Evolutionary conservation across 2,329 filamentous ascomycete species (phyloP).

Genomic region (Aureobasidium sp.): DNA sequence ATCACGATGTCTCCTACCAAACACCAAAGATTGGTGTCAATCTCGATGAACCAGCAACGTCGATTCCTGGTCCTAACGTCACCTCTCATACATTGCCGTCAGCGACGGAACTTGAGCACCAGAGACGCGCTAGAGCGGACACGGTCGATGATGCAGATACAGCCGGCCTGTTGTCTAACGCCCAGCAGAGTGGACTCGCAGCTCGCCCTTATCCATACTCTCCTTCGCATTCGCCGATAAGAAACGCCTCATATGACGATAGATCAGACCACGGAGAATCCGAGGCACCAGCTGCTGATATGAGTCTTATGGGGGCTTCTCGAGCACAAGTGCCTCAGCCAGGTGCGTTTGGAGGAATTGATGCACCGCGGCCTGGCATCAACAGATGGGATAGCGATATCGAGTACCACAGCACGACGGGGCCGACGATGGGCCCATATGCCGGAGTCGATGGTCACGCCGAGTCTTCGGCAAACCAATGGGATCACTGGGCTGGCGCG

Average conservation of each 20-base stretch:
- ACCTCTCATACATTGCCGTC: constrained; percentile 6
- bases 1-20: constrained; percentile 36
- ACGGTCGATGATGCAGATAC: constrained; percentile 10
- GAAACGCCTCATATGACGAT: not conserved
- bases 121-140: constrained; percentile 11
- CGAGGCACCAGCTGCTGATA: not conserved
- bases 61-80: constrained; percentile 10
- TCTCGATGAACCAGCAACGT: not conserved
- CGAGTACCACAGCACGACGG: constrained; percentile 5
- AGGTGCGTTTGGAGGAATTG: not conserved
- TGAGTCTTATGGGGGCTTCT: not conserved
- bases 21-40: constrained; percentile 12
- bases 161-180: constrained; percentile 10
- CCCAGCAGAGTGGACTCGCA: not conserved
- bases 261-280: not conserved
- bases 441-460: not conserved
- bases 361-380: not conserved
- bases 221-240: constrained; percentile 4
- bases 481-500: constrained; percentile 15
- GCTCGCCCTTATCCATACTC: constrained; percentile 2
- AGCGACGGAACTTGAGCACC: constrained; percentile 9
- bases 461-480: not conserved
- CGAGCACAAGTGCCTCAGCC: not conserved
- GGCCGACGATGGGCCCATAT: not conserved
- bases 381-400: constrained; percentile 11